These are phyloP conservation scores for Nakaseomyces uthaithaninus DNA, from an alignment of 1,139 yeast species.

Conservation along the genomic window DNA sequence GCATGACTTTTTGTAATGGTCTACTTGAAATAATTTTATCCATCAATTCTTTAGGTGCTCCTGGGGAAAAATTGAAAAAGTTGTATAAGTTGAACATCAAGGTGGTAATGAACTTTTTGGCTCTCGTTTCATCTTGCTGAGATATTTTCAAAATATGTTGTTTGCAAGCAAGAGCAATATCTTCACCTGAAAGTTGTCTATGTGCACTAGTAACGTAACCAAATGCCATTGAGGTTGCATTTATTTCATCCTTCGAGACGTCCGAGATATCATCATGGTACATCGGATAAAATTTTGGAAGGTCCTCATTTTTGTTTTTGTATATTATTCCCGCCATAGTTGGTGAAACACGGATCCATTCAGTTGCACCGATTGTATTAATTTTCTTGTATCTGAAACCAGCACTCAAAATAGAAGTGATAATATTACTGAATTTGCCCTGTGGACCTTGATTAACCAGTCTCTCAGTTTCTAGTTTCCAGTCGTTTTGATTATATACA, in stretches of 20 bases:
- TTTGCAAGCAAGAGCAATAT: conserved; percentile 31
- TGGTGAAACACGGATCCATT: conserved; percentile 30
- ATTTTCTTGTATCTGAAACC: conserved; percentile 24
- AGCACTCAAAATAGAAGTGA: conserved; percentile 28
- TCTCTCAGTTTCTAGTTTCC: conserved; percentile 28
- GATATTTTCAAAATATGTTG: conserved; percentile 24
- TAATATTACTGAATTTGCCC: conserved; percentile 24
- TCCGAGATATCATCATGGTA: conserved; percentile 15
- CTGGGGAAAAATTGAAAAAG: conserved; percentile 31
- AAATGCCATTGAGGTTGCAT: conserved; percentile 31
- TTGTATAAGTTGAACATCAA: conserved; percentile 27
- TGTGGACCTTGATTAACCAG: conserved; percentile 18
- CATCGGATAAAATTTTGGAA: conserved; percentile 21
- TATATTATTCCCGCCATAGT: conserved; percentile 29
- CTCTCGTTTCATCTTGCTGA: conserved; percentile 21
- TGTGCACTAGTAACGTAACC: conserved; percentile 32
- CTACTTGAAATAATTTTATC: conserved; percentile 33
- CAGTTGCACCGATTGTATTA: conserved; percentile 21
- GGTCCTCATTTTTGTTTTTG: conserved; percentile 16
- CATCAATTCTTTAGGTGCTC: conserved; percentile 31
- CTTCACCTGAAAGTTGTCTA: conserved; percentile 31
- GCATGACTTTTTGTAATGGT: conserved; percentile 31
- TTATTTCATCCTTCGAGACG: conserved; percentile 19
- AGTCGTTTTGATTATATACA: conserved; percentile 26
- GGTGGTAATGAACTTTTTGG: conserved; percentile 24